Percentiles rank a stretch among this genome's conserved stretches.
Conservation (phyloP, 306 rosid genomes). For the Hippophae rhamnoides region DNA sequence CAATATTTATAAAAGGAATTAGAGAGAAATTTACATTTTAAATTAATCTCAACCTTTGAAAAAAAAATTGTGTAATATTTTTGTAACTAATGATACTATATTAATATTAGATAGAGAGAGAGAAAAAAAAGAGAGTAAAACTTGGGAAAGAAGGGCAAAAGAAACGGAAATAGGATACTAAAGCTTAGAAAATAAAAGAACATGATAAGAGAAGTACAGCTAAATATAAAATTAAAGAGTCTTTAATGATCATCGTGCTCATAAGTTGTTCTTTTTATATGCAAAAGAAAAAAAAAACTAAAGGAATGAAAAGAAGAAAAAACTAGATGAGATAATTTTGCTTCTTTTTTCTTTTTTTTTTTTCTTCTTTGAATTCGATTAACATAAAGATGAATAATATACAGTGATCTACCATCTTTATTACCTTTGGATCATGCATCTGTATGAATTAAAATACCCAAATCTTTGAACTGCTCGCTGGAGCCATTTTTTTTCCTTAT, state of each 20-base stretch:
- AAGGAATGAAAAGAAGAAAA: slow-evolving; percentile 32
- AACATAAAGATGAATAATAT: no score
- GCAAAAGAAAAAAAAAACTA: slow-evolving; percentile 19
- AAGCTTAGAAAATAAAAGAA: slow-evolving; percentile 25
- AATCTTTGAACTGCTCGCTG: no score
- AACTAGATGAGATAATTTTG: slow-evolving; percentile 16
- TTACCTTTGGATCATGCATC: no score
- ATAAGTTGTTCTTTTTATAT: slow-evolving; percentile 33
- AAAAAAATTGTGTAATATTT: no score
- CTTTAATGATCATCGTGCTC: slow-evolving; percentile 38
- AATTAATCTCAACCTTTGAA: no score
- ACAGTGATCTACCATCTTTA: no score
- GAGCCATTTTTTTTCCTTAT: no score
- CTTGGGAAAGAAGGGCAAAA: slow-evolving; percentile 26
- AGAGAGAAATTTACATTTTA: no score
- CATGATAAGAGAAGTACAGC: slow-evolving; percentile 27
- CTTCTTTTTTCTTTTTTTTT: slow-evolving; percentile 11
- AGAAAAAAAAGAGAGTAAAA: neutral
- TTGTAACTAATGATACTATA: no score
- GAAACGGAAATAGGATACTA: slow-evolving; percentile 20
- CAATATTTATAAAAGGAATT: no score
- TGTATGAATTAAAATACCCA: no score
- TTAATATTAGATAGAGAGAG: slow-evolving; percentile 5
- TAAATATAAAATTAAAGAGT: slow-evolving; percentile 37
- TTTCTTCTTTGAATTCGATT: no score